Evolutionary conservation across 805 yeast genomes (phyloP), one percentile per base, ranked within the genome.

Genomic region (Osmozyma mogii): DNA sequence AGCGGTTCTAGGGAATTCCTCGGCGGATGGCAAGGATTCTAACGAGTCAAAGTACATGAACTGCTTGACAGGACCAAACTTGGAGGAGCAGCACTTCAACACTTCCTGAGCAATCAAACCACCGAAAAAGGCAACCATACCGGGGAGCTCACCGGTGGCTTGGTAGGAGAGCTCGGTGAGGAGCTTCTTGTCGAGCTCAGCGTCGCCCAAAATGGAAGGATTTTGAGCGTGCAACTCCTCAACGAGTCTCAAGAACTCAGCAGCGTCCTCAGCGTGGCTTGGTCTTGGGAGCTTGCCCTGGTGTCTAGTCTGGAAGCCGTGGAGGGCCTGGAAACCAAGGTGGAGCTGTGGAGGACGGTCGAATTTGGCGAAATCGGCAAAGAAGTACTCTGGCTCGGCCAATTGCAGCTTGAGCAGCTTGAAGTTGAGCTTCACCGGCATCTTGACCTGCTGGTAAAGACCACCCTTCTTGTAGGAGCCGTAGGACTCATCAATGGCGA

Each of bases 61-160:
- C 62, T 92, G 98, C 54, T 82, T 80, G 31, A 89, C 65, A 6
- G 98, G 98, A n/a, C 78, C 75, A 49, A 88, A 92, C 60, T 92
- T 92, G 29, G 96, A 95, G 8, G 96, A 84, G 45, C 88, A 82
- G 25, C 94, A 94, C 61, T 92, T 92, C 51, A 92, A 70, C 13
- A 84, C 96, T 60, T 92, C 98, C 58, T 92, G 98, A 3, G 98
- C 98, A 26, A 84, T 80, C 31, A 89, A 65, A 19, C 97, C 97
- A 55, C 98, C 98, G 48, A 77, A 73, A 37, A 88, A 80, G 2
- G 96, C 96, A 41, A 75, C 78, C 51, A 85, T 60, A 21, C 89
- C 95, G 13, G 96, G 95, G 27, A 89, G 58, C 47, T 89, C 96
- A 58, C 98, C 98, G 30, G 78, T 70, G 2, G 96, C 80, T 54